phyloP scores from a whole-genome alignment of 306 rosid genomes.

The Vigna hirtella region DNA sequence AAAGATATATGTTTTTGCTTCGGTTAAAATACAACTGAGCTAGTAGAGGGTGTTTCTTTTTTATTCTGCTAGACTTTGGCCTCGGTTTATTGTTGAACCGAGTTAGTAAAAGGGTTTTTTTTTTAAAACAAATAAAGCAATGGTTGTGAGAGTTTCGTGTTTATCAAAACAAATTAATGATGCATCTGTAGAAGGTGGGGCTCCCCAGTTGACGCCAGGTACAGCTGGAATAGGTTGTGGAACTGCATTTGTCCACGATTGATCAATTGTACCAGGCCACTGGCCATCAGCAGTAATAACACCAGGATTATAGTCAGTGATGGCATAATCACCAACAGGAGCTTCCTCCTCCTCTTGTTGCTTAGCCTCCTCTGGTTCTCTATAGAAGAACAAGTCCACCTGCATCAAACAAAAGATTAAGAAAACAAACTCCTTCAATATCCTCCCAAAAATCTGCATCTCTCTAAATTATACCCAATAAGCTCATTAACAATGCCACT shows the following conservation, averaged over 20 bases:
- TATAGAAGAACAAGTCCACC: constrained; percentile 90
- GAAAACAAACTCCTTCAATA: constrained; percentile 38
- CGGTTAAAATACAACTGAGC: too few species aligned
- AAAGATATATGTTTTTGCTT: too few species aligned
- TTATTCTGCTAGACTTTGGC: too few species aligned
- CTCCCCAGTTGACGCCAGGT: constrained; percentile 48
- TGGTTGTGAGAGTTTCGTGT: too few species aligned
- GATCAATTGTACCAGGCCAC: constrained; percentile 52
- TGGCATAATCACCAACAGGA: constrained; percentile 58
- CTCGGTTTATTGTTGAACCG: too few species aligned
- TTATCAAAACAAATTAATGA: background rate
- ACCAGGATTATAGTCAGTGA: constrained; percentile 56
- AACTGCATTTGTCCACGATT: constrained; percentile 44
- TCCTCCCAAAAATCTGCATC: constrained; percentile 21
- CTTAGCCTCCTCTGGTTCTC: constrained; percentile 91
- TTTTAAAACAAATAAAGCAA: too few species aligned
- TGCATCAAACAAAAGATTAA: constrained; percentile 39
- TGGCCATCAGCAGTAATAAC: constrained; percentile 45
- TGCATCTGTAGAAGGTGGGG: background rate
- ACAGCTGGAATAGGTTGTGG: constrained; percentile 54
- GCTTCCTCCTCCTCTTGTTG: constrained; percentile 75
- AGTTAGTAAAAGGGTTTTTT: too few species aligned
- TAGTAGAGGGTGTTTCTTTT: too few species aligned
- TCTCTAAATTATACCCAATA: background rate
- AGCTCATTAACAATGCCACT: too few species aligned